Evolutionary conservation across 176 grass and related monocot species (phyloP), one percentile per base, ranked within the genome.

Genomic region (Zoysia pacifica): DNA sequence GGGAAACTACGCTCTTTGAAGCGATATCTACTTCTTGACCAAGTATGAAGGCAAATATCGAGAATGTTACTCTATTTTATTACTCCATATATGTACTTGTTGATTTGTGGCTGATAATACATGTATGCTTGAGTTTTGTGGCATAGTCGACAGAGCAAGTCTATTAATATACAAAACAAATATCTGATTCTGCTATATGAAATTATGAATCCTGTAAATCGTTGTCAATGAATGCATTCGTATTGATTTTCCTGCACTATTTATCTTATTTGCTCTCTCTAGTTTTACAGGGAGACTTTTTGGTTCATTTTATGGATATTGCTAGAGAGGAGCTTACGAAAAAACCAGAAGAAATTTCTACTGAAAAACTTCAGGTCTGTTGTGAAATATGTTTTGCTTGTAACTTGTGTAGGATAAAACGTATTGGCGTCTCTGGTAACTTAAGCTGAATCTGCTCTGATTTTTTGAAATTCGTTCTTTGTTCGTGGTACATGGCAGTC

Each of bases 221-320:
- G n/a, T 67, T 66, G 5, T 20, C 18, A 51, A 78, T 53, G 48
- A 42, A 14, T 79, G n/a, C 4, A 62, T 79, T 3, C 12, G 18
- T 83, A 13, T 72, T 85, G 72, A 52, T 79, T 86, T 51, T 67
- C 68, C 67, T 82, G 4, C 18, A 42, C 39, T 54, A 63, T 69
- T 88, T 86, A 14, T 74, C 74, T 86, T 80, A 72, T 63, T 44
- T 70, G 55, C 39, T 51, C 70, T 81, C 35, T 81, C 42, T 86
- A 76, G 69, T 83, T 79, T 81, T 83, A 9, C 77, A 99, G 96
- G 96, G 96, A 80, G 96, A 99, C 82, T 99, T 95, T 92, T 89
- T 99, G 88, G 96, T 99, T 83, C 96, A 99, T 82, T 99, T 99
- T 87, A 99, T 99, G 90, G 96, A 99, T 88, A 99, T 95, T 89